Evolutionary conservation across 2,329 filamentous ascomycete species (phyloP).

Genomic region (Arthrobotrys sphaeroides): DNA sequence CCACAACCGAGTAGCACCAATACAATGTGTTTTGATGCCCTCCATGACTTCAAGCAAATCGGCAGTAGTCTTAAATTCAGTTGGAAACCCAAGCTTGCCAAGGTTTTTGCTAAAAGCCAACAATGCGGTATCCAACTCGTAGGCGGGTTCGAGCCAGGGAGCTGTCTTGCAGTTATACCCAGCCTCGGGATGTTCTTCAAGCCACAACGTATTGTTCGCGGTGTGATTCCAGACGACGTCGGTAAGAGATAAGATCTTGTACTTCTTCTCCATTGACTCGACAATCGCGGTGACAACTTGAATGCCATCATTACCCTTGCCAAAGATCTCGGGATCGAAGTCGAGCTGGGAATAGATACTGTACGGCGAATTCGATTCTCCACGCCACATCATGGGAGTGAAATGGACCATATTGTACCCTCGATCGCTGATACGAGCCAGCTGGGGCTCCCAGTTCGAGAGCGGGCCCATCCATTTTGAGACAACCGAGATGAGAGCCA

Average conservation of each 20-base stretch:
- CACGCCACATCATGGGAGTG: constrained; percentile 88
- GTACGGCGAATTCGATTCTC: constrained; percentile 93
- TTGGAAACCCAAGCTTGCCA: constrained; percentile 76
- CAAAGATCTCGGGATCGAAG: constrained; percentile 85
- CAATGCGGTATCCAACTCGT: constrained; percentile 70
- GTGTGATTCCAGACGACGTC: constrained; percentile 99
- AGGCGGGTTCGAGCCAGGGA: constrained; percentile 76
- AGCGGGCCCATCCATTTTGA: constrained; percentile 98
- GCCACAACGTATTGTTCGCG: constrained; percentile 92
- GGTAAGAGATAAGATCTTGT: constrained; percentile 85
- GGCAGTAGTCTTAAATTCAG: constrained; percentile 73
- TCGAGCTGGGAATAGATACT: constrained; percentile 91
- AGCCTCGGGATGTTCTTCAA: constrained; percentile 91
- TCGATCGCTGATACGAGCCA: constrained; percentile 84
- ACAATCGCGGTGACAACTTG: constrained; percentile 80
- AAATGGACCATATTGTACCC: constrained; percentile 99
- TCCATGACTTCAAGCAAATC: constrained; percentile 86
- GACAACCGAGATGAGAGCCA: constrained; percentile 91
- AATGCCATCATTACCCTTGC: constrained; percentile 72
- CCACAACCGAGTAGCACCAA: constrained; percentile 83
- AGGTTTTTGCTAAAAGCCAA: constrained; percentile 75
- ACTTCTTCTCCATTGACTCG: constrained; percentile 80
- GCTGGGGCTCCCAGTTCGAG: constrained; percentile 85
- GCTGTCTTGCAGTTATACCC: constrained; percentile 94
- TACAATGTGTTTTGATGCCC: constrained; percentile 80